Percentiles rank a stretch among this genome's conserved stretches.
phyloP scores from a whole-genome alignment of 352 stramenopile genomes.

The Pythium monospermum region DNA sequence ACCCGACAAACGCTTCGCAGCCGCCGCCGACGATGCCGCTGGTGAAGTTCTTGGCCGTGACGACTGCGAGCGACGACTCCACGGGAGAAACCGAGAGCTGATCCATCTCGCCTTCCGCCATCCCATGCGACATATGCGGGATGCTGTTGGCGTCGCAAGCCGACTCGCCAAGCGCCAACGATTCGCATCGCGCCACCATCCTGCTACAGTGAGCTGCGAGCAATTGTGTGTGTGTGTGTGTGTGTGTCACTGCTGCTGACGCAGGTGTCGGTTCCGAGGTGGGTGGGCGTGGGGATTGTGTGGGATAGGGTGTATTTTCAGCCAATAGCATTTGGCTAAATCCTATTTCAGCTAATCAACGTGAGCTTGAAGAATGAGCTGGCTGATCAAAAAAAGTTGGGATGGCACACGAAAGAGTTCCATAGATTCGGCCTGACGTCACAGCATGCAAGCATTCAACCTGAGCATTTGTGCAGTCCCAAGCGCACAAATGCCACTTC shows the following conservation, averaged over 20 bases:
- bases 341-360: constrained; percentile 12
- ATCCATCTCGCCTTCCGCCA: background rate
- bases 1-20: constrained; percentile 33
- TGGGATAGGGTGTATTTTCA: constrained; percentile 1
- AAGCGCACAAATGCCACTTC: too few relatives aligned
- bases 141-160: constrained; percentile 10
- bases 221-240: too few relatives aligned
- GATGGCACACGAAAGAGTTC: too few relatives aligned
- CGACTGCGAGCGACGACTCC: constrained; percentile 25
- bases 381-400: too few relatives aligned
- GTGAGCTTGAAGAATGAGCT: background rate
- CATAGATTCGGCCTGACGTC: too few relatives aligned
- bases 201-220: background rate
- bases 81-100: too few relatives aligned
- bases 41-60: constrained; percentile 37
- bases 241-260: too few relatives aligned
- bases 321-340: background rate
- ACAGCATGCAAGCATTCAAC: too few relatives aligned
- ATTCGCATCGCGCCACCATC: constrained; percentile 16
- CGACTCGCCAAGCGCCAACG: constrained; percentile 12
- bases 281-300: background rate
- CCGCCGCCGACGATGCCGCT: constrained; percentile 35
- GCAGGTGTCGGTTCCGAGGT: constrained; percentile 6
- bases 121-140: too few relatives aligned
- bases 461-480: too few relatives aligned